Evolutionary conservation across 257 asterid species (phyloP).

Genomic region (Salvia hispanica): DNA sequence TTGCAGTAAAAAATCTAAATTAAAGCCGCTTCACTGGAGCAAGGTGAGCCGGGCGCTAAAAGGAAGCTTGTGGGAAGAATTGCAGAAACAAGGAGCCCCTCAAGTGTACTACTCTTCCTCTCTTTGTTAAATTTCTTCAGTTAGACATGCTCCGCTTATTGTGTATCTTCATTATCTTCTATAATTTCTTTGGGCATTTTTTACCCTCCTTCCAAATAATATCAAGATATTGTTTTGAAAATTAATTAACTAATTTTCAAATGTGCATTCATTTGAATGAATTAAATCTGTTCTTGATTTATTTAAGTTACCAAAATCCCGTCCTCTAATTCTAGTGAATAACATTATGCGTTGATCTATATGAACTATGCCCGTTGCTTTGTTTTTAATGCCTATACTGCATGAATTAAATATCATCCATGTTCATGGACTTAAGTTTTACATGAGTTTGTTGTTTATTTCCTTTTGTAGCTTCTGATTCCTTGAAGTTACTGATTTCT

Average conservation of each 20-base stretch:
- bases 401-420: not conserved
- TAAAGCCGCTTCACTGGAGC: conserved; percentile 98
- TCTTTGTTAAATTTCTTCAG: conserved; percentile 30
- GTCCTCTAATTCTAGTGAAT: conserved; percentile 49
- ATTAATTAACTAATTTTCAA: conserved; percentile 14
- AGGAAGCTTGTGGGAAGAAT: conserved; percentile 99
- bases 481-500: conserved; percentile 39
- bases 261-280: not conserved
- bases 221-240: not conserved
- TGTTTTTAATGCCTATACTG: conserved; percentile 1
- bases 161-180: not conserved
- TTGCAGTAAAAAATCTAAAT: conserved; percentile 52
- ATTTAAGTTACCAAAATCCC: conserved; percentile 33
- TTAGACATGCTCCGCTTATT: conserved; percentile 19
- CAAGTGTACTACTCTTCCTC: conserved; percentile 65
- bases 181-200: too few species aligned
- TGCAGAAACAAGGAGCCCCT: conserved; percentile 83
- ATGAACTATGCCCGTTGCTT: conserved; percentile 1
- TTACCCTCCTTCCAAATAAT: too few species aligned
- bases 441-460: conserved; percentile 22
- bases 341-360: not conserved
- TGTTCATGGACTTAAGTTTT: not conserved
- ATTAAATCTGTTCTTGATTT: conserved; percentile 26
- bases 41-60: conserved; percentile 95
- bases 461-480: conserved; percentile 31